Base-by-base conservation (phyloP, 345 rosid genomes). In the Brassica rapa region DNA sequence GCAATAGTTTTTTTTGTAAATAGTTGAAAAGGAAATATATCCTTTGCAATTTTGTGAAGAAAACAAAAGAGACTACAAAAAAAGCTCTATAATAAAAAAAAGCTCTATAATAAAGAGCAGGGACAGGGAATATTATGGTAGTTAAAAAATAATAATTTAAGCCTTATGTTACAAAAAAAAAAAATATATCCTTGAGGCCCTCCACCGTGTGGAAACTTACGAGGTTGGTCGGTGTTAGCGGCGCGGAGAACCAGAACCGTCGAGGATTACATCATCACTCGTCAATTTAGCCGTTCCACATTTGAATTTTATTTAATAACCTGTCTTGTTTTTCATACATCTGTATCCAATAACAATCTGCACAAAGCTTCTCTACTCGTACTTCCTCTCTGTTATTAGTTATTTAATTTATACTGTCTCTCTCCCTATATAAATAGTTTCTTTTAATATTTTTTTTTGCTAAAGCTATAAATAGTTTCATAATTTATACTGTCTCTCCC, bases 211-310 rank as follows among this genome's bases (percentile, higher is more conserved):
- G 67, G 71, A 55, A 64, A 69, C 66, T 69, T 80, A 74, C 83
- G 75, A 80, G 83, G 71, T 69, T 68, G 78, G 83, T 74, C 71
- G 79, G 83, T 80, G 79, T 27, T 46, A 80, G 14, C 67, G 61
- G 75, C 83, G 83, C 83, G 83, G 83, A 37, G 83, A 80, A 74
- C 83, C 71, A 69, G 79, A 80, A 80, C 83, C 79, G 83, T 74
- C 51, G 66, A 68, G 65, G 66, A 55, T 80, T 68, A 61, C 70
- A 61, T 73, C 78, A 79, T 60, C 30, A 61, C 65, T 78, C 63
- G 63, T 78, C 6, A 30, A 3, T 60, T 57, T 79, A 73, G 74
- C 70, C 70, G 65, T 61, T 73, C 66, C 65, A 46, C 66, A 16
- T 4, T 33, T 2, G 8, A 53, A 11, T 9, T 35, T 29, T 6